Evolutionary conservation across 257 asterid genomes (phyloP), one percentile per base, ranked within the genome.

Genomic region (Fraxinus anomala): DNA sequence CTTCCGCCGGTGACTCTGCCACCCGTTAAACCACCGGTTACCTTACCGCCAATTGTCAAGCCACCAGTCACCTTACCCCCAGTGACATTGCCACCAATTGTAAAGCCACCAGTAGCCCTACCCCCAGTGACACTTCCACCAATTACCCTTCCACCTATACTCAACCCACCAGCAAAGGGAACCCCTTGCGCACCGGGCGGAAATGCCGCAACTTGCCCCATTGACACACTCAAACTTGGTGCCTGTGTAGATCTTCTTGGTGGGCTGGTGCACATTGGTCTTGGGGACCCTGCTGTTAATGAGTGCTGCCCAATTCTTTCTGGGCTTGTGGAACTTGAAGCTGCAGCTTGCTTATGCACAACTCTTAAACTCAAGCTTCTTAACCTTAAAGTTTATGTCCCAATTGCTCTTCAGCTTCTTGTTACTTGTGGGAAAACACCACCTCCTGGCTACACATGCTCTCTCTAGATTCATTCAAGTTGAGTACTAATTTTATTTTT

Each of bases 381-480:
- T 12, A 88, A 91, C 76, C 89, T 93, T 26, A 68, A 90, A 0
- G 36, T 91, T 6, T 89, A 17, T 26, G 89, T 91, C 49, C 98
- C 98, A 1, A 37, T 93, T 71, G 97, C 96, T 68, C 90, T 91
- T 54, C 81, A 93, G 86, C 91, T 93, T 10, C 96, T 93, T 26
- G 79, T 86, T 72, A 88, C 87, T 70, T 93, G 98, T 79, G 98
- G 97, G 19, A 90, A 93, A 82, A 77, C 88, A 12, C 98, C 98
- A 31, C 98, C 98, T 0, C 97, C 97, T 78, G 98, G 98, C 79
- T 93, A 73, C 89, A 91, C 97, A 75, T 93, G 98, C 91, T 78
- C 93, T 72, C 71, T 89, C 87, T 92, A 85, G 83, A 59, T 68
- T 24, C 16, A 76, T 73, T 24, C 39, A 56, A 59, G 74, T 67